These are phyloP conservation scores for Calonectria honghensis DNA, from an alignment of 2,329 filamentous ascomycete species.

Conservation along the genomic window DNA sequence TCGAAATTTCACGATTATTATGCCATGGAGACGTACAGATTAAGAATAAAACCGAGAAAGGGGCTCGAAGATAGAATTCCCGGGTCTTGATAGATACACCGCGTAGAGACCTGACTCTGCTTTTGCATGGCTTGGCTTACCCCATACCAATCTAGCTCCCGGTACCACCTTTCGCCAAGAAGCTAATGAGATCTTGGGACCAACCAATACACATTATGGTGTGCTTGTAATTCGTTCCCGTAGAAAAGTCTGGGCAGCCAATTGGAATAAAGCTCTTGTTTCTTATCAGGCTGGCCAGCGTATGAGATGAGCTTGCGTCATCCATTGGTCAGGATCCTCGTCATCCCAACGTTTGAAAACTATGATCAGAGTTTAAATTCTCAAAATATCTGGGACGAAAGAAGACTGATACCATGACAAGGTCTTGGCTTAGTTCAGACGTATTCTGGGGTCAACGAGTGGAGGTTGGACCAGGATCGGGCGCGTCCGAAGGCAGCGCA, in stretches of 20 bases:
- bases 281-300: constrained; percentile 46
- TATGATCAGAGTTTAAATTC: constrained; percentile 43
- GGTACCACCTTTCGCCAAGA: constrained; percentile 26
- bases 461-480: constrained; percentile 48
- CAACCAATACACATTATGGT: constrained; percentile 53
- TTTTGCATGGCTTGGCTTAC: background rate
- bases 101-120: background rate
- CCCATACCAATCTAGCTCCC: background rate
- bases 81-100: background rate
- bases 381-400: constrained; percentile 37
- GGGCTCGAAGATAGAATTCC: background rate
- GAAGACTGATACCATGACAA: constrained; percentile 45
- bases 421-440: constrained; percentile 49
- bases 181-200: constrained; percentile 46
- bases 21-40: background rate
- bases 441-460: constrained; percentile 51
- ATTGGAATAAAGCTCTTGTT: background rate
- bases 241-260: constrained; percentile 22
- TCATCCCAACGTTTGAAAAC: background rate
- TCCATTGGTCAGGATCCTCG: constrained; percentile 47
- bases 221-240: constrained; percentile 43
- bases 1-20: background rate
- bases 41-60: background rate
- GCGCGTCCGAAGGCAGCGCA: constrained; percentile 44
- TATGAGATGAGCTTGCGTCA: constrained; percentile 53